phyloP scores from a whole-genome alignment of 768 basidiomycete genomes.

The Tulasnella sp. region DNA sequence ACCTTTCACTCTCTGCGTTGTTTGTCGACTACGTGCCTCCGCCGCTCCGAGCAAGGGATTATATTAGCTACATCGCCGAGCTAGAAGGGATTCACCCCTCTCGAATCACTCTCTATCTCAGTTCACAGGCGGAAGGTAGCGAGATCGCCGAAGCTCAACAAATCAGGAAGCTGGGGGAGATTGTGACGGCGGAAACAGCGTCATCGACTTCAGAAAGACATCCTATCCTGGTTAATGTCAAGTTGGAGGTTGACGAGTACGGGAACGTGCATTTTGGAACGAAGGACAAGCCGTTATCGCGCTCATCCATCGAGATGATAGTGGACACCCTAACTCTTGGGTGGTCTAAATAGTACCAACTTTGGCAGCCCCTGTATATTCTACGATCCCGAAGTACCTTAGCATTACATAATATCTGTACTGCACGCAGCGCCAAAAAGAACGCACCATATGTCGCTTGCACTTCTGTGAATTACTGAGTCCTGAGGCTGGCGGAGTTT shows the following conservation, averaged over 20 bases:
- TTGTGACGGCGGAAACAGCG: not conserved
- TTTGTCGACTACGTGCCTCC: not conserved
- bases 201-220: not conserved
- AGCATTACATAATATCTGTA: not conserved
- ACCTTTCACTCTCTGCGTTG: not conserved
- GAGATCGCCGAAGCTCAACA: not conserved
- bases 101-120: not conserved
- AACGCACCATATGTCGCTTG: too few species aligned
- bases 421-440: too few species aligned
- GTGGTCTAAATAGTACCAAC: not conserved
- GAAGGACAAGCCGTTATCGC: not conserved
- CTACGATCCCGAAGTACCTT: not conserved
- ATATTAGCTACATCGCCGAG: not conserved
- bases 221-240: not conserved
- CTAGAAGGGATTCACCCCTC: slow-evolving; percentile 20
- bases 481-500: not conserved
- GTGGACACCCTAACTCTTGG: not conserved
- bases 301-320: not conserved
- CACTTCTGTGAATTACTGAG: too few species aligned
- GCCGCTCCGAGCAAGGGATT: not conserved
- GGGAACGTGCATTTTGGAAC: not conserved
- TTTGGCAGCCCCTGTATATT: not conserved
- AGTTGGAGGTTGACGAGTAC: not conserved
- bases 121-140: not conserved
- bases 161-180: not conserved